Percentiles rank a stretch among this genome's conserved stretches.
These are phyloP conservation scores for Forsythia viridissima DNA, from an alignment of 257 asterid species.

Conservation along the genomic window DNA sequence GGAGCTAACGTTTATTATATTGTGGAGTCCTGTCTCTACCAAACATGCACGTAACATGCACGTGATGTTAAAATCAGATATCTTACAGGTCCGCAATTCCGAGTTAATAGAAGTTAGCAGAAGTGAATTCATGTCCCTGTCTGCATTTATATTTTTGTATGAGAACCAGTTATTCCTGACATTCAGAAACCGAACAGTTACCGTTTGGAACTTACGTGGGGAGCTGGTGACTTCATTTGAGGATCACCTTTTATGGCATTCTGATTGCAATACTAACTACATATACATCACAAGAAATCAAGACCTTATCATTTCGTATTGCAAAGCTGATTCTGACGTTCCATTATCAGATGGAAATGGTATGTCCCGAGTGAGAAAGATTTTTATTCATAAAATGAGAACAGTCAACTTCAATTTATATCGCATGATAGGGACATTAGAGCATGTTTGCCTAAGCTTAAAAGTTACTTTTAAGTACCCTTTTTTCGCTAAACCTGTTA, in stretches of 20 bases:
- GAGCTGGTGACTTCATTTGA: slow-evolving; percentile 96
- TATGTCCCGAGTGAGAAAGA: slow-evolving; percentile 8
- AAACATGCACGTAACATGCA: not conserved
- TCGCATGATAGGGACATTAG: no score
- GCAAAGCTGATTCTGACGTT: slow-evolving; percentile 85
- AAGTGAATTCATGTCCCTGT: slow-evolving; percentile 87
- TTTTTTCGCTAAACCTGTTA: no score
- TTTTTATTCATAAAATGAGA: no score
- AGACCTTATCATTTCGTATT: slow-evolving; percentile 93
- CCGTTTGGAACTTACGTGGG: slow-evolving; percentile 99
- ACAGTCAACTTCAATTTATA: no score
- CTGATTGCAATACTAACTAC: slow-evolving; percentile 98
- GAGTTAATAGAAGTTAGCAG: slow-evolving; percentile 90
- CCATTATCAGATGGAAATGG: slow-evolving; percentile 85
- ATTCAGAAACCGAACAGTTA: slow-evolving; percentile 88
- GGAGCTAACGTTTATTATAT: no score
- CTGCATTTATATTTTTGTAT: slow-evolving; percentile 92
- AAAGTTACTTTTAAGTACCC: no score
- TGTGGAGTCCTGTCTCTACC: no score
- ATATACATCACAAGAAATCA: slow-evolving; percentile 97
- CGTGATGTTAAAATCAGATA: not conserved
- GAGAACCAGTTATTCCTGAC: slow-evolving; percentile 96
- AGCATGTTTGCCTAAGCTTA: no score
- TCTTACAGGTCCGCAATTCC: slow-evolving; percentile 72
- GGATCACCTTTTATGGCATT: slow-evolving; percentile 98